Conservation (phyloP, 257 asterid species). For the Solanum microdontum region DNA sequence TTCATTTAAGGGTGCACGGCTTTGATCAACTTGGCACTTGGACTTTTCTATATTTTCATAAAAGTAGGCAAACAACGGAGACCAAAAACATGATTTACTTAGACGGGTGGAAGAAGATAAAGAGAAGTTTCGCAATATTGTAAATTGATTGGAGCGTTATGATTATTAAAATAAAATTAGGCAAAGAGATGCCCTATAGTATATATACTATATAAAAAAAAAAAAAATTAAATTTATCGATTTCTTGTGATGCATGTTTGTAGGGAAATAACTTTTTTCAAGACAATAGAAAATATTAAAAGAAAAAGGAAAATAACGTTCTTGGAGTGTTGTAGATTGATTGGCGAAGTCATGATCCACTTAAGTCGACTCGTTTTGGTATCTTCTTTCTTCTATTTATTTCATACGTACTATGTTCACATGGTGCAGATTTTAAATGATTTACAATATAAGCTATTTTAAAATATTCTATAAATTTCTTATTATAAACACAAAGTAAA, state of each 20-base stretch:
- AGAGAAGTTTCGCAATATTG: too few species aligned
- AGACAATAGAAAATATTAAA: neutral
- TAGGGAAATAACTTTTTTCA: neutral
- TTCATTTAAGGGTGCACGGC: accelerated
- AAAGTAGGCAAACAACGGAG: neutral
- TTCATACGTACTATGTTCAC: neutral
- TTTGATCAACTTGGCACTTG: neutral
- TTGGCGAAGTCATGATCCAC: neutral
- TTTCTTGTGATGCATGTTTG: neutral
- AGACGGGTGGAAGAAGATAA: too few species aligned
- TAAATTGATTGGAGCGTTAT: too few species aligned
- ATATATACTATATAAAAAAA: neutral
- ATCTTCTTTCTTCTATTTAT: neutral
- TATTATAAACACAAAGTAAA: neutral
- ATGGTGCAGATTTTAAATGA: too few species aligned
- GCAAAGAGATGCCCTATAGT: neutral
- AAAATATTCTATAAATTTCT: neutral
- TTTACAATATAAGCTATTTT: too few species aligned
- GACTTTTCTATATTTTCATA: neutral
- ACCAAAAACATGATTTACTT: too few species aligned
- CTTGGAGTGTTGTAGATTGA: neutral
- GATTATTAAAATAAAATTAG: neutral
- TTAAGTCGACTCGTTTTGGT: neutral
- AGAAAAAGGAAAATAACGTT: neutral
- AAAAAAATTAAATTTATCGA: neutral